Conservation (phyloP, 345 rosid species). For the Heritiera littoralis region DNA sequence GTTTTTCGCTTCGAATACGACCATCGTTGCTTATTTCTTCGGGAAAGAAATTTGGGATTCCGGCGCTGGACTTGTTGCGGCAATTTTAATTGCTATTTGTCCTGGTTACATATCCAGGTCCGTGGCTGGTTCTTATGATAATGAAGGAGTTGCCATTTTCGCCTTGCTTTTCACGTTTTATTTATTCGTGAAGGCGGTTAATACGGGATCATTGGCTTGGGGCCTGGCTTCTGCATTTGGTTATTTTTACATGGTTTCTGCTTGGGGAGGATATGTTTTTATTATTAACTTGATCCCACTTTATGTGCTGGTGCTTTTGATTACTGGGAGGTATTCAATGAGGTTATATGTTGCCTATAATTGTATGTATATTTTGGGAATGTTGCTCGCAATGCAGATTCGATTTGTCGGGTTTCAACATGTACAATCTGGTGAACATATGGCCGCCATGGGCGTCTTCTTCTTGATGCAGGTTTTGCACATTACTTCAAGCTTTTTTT, state of each 20-base stretch:
- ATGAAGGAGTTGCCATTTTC: conserved; percentile 88
- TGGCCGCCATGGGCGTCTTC: conserved; percentile 98
- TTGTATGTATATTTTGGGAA: too few relatives aligned
- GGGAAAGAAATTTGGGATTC: conserved; percentile 98
- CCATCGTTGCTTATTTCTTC: conserved; percentile 89
- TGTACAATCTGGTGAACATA: conserved; percentile 14
- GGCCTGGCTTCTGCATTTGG: conserved; percentile 89
- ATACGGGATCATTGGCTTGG: conserved; percentile 93
- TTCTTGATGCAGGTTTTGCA: conserved; percentile 82
- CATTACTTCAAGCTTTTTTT: background rate
- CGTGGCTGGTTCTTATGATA: conserved; percentile 90
- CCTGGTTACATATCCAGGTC: conserved; percentile 97
- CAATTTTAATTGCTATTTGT: conserved; percentile 82
- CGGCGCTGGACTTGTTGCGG: conserved; percentile 96
- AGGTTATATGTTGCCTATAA: too few relatives aligned
- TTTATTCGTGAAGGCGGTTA: conserved; percentile 88
- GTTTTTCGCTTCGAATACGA: conserved; percentile 92
- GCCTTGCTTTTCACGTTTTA: conserved; percentile 86
- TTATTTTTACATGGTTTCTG: conserved; percentile 97
- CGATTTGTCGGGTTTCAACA: background rate
- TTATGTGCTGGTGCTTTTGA: too few relatives aligned
- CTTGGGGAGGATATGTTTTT: conserved; percentile 99
- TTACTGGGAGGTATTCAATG: too few relatives aligned
- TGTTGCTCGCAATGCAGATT: too few relatives aligned
- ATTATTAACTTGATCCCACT: too few relatives aligned